Base-by-base conservation (phyloP, 164 flowering plant species). In the Vitis rupestris region DNA sequence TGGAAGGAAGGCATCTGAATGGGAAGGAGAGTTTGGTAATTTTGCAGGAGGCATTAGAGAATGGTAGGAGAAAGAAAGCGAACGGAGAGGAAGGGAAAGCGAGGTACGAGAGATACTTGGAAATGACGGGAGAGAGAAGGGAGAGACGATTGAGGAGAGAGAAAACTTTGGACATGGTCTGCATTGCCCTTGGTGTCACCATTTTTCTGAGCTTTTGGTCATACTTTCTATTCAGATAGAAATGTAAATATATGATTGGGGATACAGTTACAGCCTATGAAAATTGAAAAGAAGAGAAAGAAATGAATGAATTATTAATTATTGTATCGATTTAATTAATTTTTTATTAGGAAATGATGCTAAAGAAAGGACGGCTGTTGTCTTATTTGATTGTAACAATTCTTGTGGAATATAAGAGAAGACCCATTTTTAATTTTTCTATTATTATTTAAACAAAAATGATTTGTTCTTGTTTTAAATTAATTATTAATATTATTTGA, bases 11-110 rank as follows among this genome's bases (percentile, higher is more conserved):
- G 68, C 69, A 64, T 19, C 48, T 88, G 76, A 83, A 62, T 27
- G 93, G 94, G 57, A 77, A 63, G 80, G 86, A 87, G 0, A 83
- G 88, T 69, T 57, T 87, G 86, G 88, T 19, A 37, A 81, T 86
- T 69, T 61, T 88, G 68, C 60, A 59, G 63, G 70, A 13, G 54
- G 89, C 74, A 19, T 53, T 86, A 60, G 81, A 61, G 15, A 59
- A 51, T 10, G 78, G 80, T 54, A 65, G 63, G 81, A 2, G 64
- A 50, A 8, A 13, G 47, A 27, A 0, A 44, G 15, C 15, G 31
- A 51, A 37, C 11, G 74, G 56, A 37, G 72, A 70, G 53, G 80
- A 76, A 37, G 79, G 50, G 72, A 83, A 59, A 54, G 74, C 50
- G 70, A 75, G 75, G 72, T 80, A 76, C 47, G 74, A 71, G 61